Base-by-base conservation (phyloP, 139 green algal species). In the Volvox reticuliferus region DNA sequence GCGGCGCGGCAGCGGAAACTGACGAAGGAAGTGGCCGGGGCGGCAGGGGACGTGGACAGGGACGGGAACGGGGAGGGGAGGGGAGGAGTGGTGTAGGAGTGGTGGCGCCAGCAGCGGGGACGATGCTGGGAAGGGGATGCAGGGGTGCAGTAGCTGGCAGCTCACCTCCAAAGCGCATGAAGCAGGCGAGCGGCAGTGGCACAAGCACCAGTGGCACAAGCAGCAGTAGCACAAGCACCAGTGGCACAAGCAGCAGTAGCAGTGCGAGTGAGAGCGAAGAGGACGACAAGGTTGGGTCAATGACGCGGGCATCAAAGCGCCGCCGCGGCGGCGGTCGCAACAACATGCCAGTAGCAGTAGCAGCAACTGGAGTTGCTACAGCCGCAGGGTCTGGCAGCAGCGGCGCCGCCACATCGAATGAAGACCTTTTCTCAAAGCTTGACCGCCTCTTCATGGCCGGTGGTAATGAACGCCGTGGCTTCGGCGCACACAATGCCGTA, bases 141-240 rank as follows among this genome's bases (percentile, higher is more conserved):
- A 17, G 32, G 14, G n/a, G 22, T 30, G 16, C 21, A 1, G 26
- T 30, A 30, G 32, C 83, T 37, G 86, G 81, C 24, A 28, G 21
- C 65, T 73, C 12, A 12, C 12, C 65, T 28, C 16, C 37, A 0
- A 17, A 81, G 77, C 44, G 9, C 44, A 55, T 55, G 44, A 9
- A 55, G 44, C 44, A 55, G 44, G 35, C 30, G n/a, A 68, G 80
- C 68, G 89, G 62, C 75, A 87, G 85, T 65, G 88, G 84, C 28
- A 78, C 77, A 5, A 78, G 63, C 80, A 92, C 33, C 91, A 96
- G 69, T 79, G 69, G 76, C 79, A 93, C 32, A 28, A 79, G 88
- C 88, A 87, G 78, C 28, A 81, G 78, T 63, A 88, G 82, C 82
- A 36, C 21, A 2, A 75, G 68, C 12, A 78, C 33, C 63, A 80